phyloP scores from a whole-genome alignment of 352 stramenopile genomes.

The Thalassiosira mediterranea region DNA sequence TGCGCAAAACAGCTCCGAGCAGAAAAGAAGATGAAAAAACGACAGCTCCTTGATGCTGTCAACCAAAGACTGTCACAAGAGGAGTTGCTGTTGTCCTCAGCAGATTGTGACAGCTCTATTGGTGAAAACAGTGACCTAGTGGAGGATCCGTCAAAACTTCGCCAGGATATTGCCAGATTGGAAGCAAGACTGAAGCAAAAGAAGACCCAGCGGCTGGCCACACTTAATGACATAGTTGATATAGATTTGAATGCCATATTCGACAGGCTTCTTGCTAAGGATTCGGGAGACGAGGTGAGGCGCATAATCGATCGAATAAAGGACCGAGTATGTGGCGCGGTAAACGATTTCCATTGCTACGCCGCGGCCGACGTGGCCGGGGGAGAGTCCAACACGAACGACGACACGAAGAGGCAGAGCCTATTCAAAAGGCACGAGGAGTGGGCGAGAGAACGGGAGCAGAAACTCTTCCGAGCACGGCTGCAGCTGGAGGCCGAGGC shows the following conservation, averaged over 20 bases:
- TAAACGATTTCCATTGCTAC: slow-evolving; percentile 21
- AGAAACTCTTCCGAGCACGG: slow-evolving; percentile 33
- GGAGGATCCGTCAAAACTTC: slow-evolving; percentile 41
- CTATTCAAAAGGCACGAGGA: slow-evolving; percentile 38
- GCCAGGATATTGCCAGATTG: slow-evolving; percentile 37
- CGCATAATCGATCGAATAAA: slow-evolving; percentile 45
- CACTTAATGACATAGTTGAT: slow-evolving; percentile 54
- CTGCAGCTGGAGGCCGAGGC: slow-evolving; percentile 26
- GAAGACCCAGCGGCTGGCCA: slow-evolving; percentile 35
- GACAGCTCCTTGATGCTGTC: slow-evolving; percentile 33
- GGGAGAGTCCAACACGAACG: not conserved
- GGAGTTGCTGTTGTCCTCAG: not conserved
- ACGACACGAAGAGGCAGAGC: slow-evolving; percentile 11
- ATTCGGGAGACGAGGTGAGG: slow-evolving; percentile 25
- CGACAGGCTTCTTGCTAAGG: slow-evolving; percentile 30
- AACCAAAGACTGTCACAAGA: slow-evolving; percentile 22
- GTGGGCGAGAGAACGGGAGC: slow-evolving; percentile 40
- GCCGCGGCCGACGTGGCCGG: not conserved
- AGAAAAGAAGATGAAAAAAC: slow-evolving; percentile 40
- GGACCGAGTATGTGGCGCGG: slow-evolving; percentile 30
- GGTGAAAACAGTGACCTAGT: slow-evolving; percentile 18
- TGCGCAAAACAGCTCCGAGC: slow-evolving; percentile 17
- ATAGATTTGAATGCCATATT: slow-evolving; percentile 45
- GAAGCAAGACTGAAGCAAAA: slow-evolving; percentile 50
- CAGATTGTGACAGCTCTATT: slow-evolving; percentile 4